Evolutionary conservation across 768 basidiomycete species (phyloP), one percentile per base, ranked within the genome.

Genomic region (Pulveroboletus sp.): DNA sequence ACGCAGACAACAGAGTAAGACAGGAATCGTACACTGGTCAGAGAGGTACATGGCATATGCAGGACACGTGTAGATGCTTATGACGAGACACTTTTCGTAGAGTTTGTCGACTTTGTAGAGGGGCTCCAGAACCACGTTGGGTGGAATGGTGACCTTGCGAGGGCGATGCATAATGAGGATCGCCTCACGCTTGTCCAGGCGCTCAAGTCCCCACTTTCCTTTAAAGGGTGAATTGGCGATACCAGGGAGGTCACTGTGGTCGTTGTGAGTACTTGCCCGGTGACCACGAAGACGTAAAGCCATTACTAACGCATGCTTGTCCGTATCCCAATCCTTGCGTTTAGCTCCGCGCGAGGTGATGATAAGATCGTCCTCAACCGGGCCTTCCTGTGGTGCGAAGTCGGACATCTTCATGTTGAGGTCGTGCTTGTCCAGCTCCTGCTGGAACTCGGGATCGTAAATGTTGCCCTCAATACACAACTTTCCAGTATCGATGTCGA

Each of bases 11-110:
- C 0, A 21, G 4, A 39, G 12, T 4, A 17, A 42, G 31, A 27
- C 7, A 8, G 17, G 2, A 5, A 17, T 0, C 51, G 13, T 43
- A 65, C 58, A 47, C 39, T 57, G 63, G 38, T 65, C 53, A 11
- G 66, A 66, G 17, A 66, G 49, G 31, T 66, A 72, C 59, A 70
- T 61, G n/a, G 59, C 61, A 40, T 61, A 62, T 0, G 68, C 70
- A 13, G 62, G 56, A 27, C 69, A 71, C 0, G 58, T 38, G 24
- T 67, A 47, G 7, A 60, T 53, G 34, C 52, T 61, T 1, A 68
- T 72, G 35, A 71, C 68, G 29, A 72, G 55, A 20, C 31, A 51
- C 39, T 64, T 71, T 43, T 66, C 47, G 10, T 56, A 43, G 19
- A 72, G 55, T 11, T 47, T 56, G n/a, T 54, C 58, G 5, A 67